A percentile compares a stretch with the other conserved stretches of the same genome.
Evolutionary conservation across 495 filamentous ascomycete genomes (phyloP).

Genomic region (Collariella sp.): DNA sequence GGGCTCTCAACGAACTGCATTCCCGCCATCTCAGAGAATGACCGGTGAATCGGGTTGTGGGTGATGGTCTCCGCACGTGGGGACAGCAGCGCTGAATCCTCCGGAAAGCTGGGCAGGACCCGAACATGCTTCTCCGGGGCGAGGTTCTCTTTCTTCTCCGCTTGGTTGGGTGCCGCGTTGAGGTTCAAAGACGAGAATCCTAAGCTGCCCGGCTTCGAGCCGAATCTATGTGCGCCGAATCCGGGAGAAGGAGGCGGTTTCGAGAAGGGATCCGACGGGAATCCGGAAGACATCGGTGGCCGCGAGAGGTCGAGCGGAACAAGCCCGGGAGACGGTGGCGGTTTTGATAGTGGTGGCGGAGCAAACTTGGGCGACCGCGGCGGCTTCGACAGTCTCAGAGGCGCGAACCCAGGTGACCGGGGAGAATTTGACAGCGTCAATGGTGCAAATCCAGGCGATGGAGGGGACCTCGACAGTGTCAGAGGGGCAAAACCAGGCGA

Average conservation of each 20-base stretch:
- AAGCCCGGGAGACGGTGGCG: conserved; percentile 22
- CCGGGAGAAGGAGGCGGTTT: conserved; percentile 34
- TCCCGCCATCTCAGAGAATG: conserved; percentile 29
- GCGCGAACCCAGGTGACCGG: conserved; percentile 9
- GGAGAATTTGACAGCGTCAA: no score
- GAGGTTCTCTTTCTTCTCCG: conserved; percentile 13
- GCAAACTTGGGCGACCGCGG: conserved; percentile 2
- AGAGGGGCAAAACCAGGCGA: background rate
- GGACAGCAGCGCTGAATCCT: conserved; percentile 41
- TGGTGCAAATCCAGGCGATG: conserved; percentile 22
- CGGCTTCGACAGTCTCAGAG: conserved; percentile 5
- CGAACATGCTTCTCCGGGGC: conserved; percentile 22
- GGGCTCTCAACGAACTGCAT: conserved; percentile 42
- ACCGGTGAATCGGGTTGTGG: conserved; percentile 41
- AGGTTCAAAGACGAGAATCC: conserved; percentile 30
- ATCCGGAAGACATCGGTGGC: conserved; percentile 20
- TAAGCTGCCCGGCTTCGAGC: conserved; percentile 17
- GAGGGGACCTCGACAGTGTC: conserved; percentile 23
- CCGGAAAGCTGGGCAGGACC: conserved; percentile 24
- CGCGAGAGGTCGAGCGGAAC: conserved; percentile 3
- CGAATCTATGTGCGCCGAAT: conserved; percentile 32
- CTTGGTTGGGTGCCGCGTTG: conserved; percentile 6
- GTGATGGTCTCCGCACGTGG: conserved; percentile 46
- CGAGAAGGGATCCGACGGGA: conserved; percentile 15
- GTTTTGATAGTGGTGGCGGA: conserved; percentile 14